Conservation (phyloP, 176 grass and related monocot genomes). For the Zoysia japonica region DNA sequence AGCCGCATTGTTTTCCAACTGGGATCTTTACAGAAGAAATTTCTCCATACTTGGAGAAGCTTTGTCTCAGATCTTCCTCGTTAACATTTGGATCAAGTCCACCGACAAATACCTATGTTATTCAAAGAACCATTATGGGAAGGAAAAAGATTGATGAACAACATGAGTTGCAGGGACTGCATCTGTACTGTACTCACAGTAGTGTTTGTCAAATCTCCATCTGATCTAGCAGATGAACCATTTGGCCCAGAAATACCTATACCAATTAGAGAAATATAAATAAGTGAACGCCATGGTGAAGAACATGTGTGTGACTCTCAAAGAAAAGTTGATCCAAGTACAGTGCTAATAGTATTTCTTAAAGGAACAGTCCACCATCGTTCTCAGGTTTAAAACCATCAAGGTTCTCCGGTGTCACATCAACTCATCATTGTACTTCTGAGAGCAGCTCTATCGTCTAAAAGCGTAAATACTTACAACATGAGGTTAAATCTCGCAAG, state of each 20-base stretch:
- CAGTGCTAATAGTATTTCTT: conserved; percentile 15
- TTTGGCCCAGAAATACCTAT: conserved; percentile 73
- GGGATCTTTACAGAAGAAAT: conserved; percentile 96
- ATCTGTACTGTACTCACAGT: conserved; percentile 67
- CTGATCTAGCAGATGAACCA: conserved; percentile 60
- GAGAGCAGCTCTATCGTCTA: background rate
- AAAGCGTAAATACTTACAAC: background rate
- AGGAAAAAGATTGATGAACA: conserved; percentile 3
- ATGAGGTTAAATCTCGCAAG: background rate
- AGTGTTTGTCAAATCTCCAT: conserved; percentile 89
- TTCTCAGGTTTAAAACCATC: conserved; percentile 21
- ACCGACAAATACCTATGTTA: conserved; percentile 88
- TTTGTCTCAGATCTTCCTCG: conserved; percentile 85
- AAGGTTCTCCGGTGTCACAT: background rate
- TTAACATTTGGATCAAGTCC: conserved; percentile 86
- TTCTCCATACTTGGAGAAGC: conserved; percentile 80
- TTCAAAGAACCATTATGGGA: conserved; percentile 24
- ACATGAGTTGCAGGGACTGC: conserved; percentile 19
- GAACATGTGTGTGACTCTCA: background rate
- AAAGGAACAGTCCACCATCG: background rate
- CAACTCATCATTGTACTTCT: background rate
- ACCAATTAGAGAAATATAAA: conserved; percentile 17
- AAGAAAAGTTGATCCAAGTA: background rate
- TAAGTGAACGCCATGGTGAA: background rate
- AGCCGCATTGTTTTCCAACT: conserved; percentile 89